A percentile compares a stretch with the other conserved stretches of the same genome.
phyloP scores from a whole-genome alignment of 768 basidiomycete species.

The Lactarius deliciosus region DNA sequence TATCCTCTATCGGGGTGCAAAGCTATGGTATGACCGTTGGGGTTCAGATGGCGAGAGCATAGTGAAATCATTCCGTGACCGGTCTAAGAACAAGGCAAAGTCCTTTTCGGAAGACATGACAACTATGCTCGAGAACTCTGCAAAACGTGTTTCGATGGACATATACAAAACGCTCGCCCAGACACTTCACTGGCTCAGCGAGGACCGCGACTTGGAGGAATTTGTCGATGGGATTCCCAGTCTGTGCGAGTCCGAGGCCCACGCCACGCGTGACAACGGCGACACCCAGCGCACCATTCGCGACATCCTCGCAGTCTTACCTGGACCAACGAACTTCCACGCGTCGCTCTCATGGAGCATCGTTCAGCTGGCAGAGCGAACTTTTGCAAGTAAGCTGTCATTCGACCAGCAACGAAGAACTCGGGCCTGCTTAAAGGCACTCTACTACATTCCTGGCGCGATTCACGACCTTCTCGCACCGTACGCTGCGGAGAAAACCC shows the following conservation, averaged over 20 bases:
- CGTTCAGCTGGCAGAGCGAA: not conserved
- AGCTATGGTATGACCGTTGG: not conserved
- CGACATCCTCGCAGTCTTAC: slow-evolving; percentile 3
- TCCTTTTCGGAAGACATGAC: too few relatives aligned
- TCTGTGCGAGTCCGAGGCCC: not conserved
- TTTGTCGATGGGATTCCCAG: not conserved
- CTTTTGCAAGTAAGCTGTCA: not conserved
- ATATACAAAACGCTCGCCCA: not conserved
- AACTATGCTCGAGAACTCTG: not conserved
- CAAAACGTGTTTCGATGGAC: not conserved
- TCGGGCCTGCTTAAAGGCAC: too few relatives aligned
- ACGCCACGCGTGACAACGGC: not conserved
- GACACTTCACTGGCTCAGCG: not conserved
- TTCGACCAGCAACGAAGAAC: not conserved
- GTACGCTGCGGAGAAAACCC: not conserved
- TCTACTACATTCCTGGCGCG: too few relatives aligned
- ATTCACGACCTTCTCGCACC: not conserved
- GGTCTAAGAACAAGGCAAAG: not conserved
- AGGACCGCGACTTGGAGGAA: not conserved
- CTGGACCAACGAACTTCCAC: not conserved
- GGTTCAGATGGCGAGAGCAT: not conserved
- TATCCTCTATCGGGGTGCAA: not conserved
- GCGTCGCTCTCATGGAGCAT: too few relatives aligned
- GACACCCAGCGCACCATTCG: not conserved
- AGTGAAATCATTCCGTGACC: not conserved